These are phyloP conservation scores for Heritiera littoralis DNA, from an alignment of 345 rosid species.

Conservation along the genomic window DNA sequence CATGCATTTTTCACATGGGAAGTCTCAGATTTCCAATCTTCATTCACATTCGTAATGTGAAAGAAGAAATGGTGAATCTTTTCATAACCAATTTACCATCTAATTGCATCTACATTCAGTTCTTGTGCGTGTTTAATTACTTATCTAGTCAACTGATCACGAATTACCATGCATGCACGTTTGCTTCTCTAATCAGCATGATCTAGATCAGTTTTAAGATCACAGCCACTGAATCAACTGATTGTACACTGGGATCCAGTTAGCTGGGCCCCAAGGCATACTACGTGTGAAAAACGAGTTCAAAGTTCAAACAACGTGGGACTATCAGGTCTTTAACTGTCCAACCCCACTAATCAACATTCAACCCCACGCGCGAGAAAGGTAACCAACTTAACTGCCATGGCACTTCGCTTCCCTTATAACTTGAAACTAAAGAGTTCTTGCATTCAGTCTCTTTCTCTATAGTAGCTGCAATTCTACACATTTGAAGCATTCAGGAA, in stretches of 20 bases:
- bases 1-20: background rate
- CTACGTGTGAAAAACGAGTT: background rate
- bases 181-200: background rate
- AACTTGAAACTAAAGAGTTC: background rate
- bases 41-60: background rate
- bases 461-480: background rate
- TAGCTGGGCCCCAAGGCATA: background rate
- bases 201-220: background rate
- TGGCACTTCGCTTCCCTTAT: background rate
- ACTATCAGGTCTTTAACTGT: conserved; percentile 10
- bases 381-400: conserved; percentile 23
- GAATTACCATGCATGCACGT: too few species aligned
- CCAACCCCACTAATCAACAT: conserved; percentile 20
- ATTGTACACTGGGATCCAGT: background rate
- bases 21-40: background rate
- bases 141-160: too few species aligned
- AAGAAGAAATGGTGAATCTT: background rate
- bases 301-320: conserved; percentile 22
- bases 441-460: background rate
- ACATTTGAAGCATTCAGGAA: background rate
- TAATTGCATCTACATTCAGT: background rate
- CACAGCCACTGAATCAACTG: background rate
- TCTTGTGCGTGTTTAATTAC: too few species aligned
- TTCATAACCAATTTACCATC: background rate
- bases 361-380: background rate